Base-by-base conservation (phyloP, 2,329 filamentous ascomycete species). In the Diaporthe humulicola region DNA sequence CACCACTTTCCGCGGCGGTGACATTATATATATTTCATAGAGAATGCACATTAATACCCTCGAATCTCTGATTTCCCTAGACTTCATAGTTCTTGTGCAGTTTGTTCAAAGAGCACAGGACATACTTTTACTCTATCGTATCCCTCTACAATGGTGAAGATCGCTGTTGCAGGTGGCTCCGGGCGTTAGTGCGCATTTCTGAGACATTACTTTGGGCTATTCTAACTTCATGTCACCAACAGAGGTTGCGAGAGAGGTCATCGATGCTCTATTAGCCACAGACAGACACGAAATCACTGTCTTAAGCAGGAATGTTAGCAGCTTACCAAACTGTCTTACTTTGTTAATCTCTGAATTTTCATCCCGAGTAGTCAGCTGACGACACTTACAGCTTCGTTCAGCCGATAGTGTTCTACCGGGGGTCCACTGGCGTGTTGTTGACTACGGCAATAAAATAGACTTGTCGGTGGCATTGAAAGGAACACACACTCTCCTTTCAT, bases 401-500 rank as follows among this genome's bases (percentile, higher is more conserved):
- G 40, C n/a, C 12, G 40, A 38, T 1, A n/a, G 75, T 9, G 57
- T 71, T 14, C 67, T 73, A 0, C 76, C 81, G 0, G 82, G 80
- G 15, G 80, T 88, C 0, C 80, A 78, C 1, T 88, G 86, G 84
- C 78, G 81, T 38, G 79, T 78, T 36, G 84, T 87, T 15, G 81
- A 88, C 76, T 91, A 91, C 77, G 74, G 81, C 1, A 79, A 88
- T 76, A 83, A 80, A 52, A 70, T 74, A 0, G 70, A 81, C 5
- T 80, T 91, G 4, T 79, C 80, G 0, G 61, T 81, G 7, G 79
- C 81, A 0, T 81, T 92, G 1, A 71, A 78, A 17, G 89, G 88
- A 8, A 83, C 86, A 0, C 85, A 91, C 61, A 90, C 88, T 0
- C 81, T 92, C 5, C 81, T 91, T 0, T 90, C 87, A 2, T 91